A percentile compares a stretch with the other conserved stretches of the same genome.
Conservation (phyloP, 2,329 filamentous ascomycete genomes). For the Fusarium succisae region DNA sequence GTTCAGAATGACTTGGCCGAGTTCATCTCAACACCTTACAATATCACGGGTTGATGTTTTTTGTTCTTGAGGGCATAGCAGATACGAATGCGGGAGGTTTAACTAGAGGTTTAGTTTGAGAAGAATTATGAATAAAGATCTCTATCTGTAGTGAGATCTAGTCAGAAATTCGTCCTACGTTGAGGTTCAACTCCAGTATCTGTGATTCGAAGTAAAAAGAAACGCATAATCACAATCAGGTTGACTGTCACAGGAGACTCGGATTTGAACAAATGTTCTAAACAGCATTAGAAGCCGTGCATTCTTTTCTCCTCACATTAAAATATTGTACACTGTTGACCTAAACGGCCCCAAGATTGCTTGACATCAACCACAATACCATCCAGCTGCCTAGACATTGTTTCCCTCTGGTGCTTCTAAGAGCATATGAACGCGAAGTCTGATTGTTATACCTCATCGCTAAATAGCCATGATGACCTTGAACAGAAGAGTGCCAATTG, state of each 20-base stretch:
- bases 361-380: conserved; percentile 12
- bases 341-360: conserved; percentile 15
- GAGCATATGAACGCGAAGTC: not conserved
- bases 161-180: fast-evolving
- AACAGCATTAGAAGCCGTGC: not conserved
- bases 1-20: no score
- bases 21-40: no score
- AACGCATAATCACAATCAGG: not conserved
- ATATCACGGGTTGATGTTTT: no score
- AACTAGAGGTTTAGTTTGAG: no score
- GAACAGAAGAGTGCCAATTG: conserved; percentile 40
- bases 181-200: not conserved
- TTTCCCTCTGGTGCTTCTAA: not conserved
- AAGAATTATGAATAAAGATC: fast-evolving
- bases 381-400: conserved; percentile 1
- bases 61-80: no score
- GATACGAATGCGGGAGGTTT: no score
- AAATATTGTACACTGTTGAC: not conserved
- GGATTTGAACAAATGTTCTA: not conserved
- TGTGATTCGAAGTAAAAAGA: no score
- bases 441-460: not conserved
- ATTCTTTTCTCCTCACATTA: not conserved
- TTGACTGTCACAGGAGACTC: not conserved
- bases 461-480: conserved; percentile 36
- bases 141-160: not conserved